phyloP scores from a whole-genome alignment of 345 rosid species.

The Citrus mangshanensis region DNA sequence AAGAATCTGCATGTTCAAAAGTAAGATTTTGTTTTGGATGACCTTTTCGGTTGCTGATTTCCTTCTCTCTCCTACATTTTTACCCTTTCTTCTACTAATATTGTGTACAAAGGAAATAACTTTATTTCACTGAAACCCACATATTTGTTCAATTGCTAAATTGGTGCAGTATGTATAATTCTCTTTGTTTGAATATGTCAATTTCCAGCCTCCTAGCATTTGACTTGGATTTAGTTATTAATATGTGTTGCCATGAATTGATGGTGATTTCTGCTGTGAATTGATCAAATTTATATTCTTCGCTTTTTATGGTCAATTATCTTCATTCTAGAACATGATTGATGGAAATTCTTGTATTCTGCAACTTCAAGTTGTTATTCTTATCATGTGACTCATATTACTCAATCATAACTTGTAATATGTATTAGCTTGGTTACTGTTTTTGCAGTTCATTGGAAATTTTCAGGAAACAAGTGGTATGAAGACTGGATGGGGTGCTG shows the following conservation, averaged over 20 bases:
- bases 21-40: not conserved
- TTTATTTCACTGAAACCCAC: not conserved
- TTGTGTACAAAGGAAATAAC: not conserved
- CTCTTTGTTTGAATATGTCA: not conserved
- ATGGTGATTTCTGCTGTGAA: not conserved
- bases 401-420: not conserved
- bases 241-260: not conserved
- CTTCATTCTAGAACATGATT: not conserved
- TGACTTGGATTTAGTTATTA: not conserved
- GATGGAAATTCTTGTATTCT: not conserved
- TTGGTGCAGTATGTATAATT: not conserved
- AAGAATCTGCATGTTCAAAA: not conserved
- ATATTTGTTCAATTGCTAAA: not conserved
- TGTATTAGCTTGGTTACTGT: constrained; percentile 1
- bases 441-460: constrained; percentile 79
- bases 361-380: not conserved
- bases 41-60: not conserved
- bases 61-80: not conserved
- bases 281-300: not conserved
- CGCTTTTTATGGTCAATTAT: not conserved
- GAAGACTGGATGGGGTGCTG: constrained; percentile 92
- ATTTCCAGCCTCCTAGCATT: not conserved
- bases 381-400: not conserved
- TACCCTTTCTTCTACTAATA: not conserved
- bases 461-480: constrained; percentile 75